Evolutionary conservation across 108 stramenopile species (phyloP), one percentile per base, ranked within the genome.

Genomic region (Fistulifera pelliculosa): DNA sequence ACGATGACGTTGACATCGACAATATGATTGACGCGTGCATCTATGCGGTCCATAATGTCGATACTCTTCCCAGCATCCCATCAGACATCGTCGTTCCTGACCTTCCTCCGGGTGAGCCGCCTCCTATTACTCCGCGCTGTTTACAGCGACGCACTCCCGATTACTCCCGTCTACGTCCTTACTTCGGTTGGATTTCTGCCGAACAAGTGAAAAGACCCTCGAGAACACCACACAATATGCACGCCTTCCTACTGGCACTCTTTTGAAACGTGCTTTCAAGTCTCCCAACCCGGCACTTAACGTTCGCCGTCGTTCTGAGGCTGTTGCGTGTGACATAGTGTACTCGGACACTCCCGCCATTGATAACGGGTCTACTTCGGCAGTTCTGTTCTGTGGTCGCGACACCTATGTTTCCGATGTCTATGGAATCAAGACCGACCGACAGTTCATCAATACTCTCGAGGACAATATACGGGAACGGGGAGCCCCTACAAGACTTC

Each of bases 321-420:
- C 25, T n/a, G 55, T 62, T 18, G 61, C 62, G 18, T 62, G 55
- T 23, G 68, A 69, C 38, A 62, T 61, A 0, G 18, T 69, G 31
- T 69, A 49, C 40, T 62, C 65, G 1, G 41, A 52, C 35, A 44
- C 47, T 17, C 53, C 66, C 48, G 66, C 59, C 1, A 27, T 61
- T 49, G 58, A 60, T 19, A 17, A 25, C 27, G 50, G 50, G 6
- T 55, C 44, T 7, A 51, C 18, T 8, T 49, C 17, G 22, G 68
- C 61, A 15, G 47, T 56, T 19, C 21, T 69, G 8, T 63, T 51
- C 24, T 25, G 21, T 50, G 60, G 68, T 26, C 43, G 24, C 12
- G 24, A 39, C 6, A 23, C 61, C 12, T 38, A 26, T 24, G 15
- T 56, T 22, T 24, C 28, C 10, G 64, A 57, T 55, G 50, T 60